Evolutionary conservation across 2,329 filamentous ascomycete species (phyloP).

Genomic region (Aspergillus piperis): DNA sequence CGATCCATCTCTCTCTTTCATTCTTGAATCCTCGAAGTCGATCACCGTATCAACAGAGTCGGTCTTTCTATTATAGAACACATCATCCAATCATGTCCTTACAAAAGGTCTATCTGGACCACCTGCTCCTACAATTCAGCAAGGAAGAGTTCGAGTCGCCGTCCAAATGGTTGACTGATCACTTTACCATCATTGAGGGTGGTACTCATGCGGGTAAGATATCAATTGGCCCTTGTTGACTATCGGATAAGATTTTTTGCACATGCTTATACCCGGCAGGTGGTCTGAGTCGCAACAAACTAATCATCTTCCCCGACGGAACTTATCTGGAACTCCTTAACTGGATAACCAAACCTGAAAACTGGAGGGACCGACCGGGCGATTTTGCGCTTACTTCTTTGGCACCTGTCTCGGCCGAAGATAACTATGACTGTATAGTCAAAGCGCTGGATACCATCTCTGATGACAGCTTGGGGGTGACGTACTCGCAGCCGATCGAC

Average conservation of each 20-base stretch:
- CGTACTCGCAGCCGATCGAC: constrained; percentile 7
- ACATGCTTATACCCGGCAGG: neutral
- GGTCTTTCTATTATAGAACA: neutral
- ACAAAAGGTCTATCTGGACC: constrained; percentile 16
- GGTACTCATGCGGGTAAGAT: constrained; percentile 11
- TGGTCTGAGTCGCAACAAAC: constrained; percentile 15
- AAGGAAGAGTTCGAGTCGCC: constrained; percentile 9
- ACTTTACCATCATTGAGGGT: constrained; percentile 18
- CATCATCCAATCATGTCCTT: neutral
- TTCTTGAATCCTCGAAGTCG: neutral
- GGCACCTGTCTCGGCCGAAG: constrained; percentile 8
- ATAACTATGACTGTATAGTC: constrained; percentile 9
- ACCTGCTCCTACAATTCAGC: constrained; percentile 14
- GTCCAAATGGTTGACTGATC: constrained; percentile 12
- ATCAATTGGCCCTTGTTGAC: neutral
- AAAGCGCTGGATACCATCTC: constrained; percentile 4
- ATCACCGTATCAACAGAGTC: neutral
- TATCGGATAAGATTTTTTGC: neutral
- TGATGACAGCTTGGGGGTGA: constrained; percentile 9
- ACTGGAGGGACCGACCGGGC: constrained; percentile 12
- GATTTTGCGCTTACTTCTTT: constrained; percentile 17
- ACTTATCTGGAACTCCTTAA: constrained; percentile 18
- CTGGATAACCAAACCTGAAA: constrained; percentile 11
- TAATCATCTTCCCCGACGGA: constrained; percentile 15
- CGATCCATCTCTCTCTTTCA: neutral